Base-by-base conservation (phyloP, 2,329 filamentous ascomycete species). In the Colletotrichum sp. region DNA sequence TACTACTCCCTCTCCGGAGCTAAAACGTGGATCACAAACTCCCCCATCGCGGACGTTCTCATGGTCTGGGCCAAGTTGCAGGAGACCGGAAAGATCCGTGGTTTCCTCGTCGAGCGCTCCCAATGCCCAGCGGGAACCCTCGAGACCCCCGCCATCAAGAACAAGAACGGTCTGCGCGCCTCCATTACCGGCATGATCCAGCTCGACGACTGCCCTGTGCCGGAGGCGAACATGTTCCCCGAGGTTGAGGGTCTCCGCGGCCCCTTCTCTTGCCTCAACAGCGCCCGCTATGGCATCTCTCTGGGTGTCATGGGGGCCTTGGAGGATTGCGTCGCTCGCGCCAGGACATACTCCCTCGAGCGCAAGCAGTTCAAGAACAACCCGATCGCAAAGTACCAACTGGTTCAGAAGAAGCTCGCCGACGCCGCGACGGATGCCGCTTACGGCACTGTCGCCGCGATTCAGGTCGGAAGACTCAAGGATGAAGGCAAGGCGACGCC, bases 131-230 rank as follows among this genome's bases (percentile, higher is more conserved):
- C 95, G 0, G 96, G 97, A 4, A 98, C 96, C 1, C 89, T 99
- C 16, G 95, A 97, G 84, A 99, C 97, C 8, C 97, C 97, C 2
- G 88, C 94, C 15, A 94, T 99, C 84, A 98, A 98, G 88, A 92
- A 99, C 88, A 99, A 99, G 90, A 98, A 95, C 77, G 97, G 96
- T 3, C 91, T 99, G 36, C 91, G 97, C 75, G 97, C 97, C 15
- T 98, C 95, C 15, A 94, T 98, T 78, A 99, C 97, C 1, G 97
- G 97, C 73, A 99, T 99, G 97, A 98, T 99, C 79, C 96, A 98
- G 80, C 90, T 99, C 82, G 96, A 98, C 78, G 93, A 94, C 78
- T 96, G 95, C 79, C 96, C 97, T 1, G 95, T 99, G 1, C 93
- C 96, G 0, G 92, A 93, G 79, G 95, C 92, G 80, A 98, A 98